Evolutionary conservation across 2,329 filamentous ascomycete genomes (phyloP), one percentile per base, ranked within the genome.

Genomic region (Trichocomaceae sp.): DNA sequence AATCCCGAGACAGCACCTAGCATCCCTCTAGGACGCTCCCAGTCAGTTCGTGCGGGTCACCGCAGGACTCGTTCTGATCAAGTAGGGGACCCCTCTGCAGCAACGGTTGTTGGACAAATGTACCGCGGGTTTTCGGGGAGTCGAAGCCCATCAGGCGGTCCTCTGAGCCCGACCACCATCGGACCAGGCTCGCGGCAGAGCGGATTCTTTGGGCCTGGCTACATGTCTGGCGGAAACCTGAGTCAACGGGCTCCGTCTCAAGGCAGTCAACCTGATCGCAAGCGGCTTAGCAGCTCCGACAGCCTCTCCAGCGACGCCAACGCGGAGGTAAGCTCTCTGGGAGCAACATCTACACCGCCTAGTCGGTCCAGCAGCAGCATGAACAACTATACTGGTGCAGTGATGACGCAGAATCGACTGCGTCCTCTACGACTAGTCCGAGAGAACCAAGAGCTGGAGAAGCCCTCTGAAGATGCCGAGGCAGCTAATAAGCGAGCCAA

Each of bases 371-470:
- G 81, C 65, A 84, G 82, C 63, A 84, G 82, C 63, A 79, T 85
- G 63, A 86, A 80, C 65, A 85, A 84, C 57, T 86, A 89, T 56
- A 86, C 84, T 33, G 80, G 77, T 9, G 83, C 80, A n/a, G 77
- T 80, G 9, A 77, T 77, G 66, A 81, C 79, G 20, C 80, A 81
- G 61, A 86, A 85, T 65, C 93, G 93, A 72, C 84, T 95, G 56
- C 82, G 91, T 35, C 92, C 92, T 6, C 76, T 99, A 60, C 81
- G 92, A 15, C 79, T 99, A 29, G 90, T 97, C 47, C 88, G 93
- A 72, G 89, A 95, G 73, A 86, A 86, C 61, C 74, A 71, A 51
- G 74, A 74, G 54, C 65, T 70, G 22, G 64, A 66, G 46, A 68
- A 44, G 26, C 47, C 75, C 51, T 69, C 63, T 22, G 69, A 72